Conservation (phyloP, 2,329 filamentous ascomycete genomes). For the Fulvia fulva region DNA sequence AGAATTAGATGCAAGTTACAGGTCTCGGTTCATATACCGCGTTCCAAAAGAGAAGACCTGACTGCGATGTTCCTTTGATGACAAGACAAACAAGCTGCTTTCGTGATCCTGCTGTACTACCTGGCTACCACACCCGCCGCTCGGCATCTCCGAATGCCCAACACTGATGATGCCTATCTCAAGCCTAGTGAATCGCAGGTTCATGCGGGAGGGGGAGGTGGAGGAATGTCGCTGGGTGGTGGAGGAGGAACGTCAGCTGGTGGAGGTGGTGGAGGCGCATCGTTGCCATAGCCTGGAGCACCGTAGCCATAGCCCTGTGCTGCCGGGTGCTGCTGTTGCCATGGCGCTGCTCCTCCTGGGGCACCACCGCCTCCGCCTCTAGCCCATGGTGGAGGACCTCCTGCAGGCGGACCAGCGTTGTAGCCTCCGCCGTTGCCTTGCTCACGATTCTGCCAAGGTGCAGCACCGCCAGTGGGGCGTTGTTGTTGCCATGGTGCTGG, state of each 20-base stretch:
- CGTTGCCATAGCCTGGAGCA: slow-evolving; percentile 9
- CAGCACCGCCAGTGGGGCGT: slow-evolving; percentile 26
- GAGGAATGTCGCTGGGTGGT: slow-evolving; percentile 58
- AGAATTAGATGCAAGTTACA: too few species aligned
- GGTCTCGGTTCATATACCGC: too few species aligned
- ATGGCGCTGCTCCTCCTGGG: slow-evolving; percentile 25
- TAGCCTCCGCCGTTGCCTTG: slow-evolving; percentile 23
- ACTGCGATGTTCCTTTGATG: too few species aligned
- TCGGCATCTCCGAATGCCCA: neutral
- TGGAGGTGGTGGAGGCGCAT: slow-evolving; percentile 44
- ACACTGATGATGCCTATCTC: neutral
- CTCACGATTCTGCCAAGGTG: slow-evolving; percentile 36
- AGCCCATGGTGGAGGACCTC: slow-evolving; percentile 21
- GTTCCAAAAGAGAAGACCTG: too few species aligned
- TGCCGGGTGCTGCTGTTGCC: slow-evolving; percentile 26
- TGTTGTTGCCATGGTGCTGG: slow-evolving; percentile 37
- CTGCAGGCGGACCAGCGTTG: slow-evolving; percentile 17
- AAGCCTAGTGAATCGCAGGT: neutral
- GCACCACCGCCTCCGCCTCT: slow-evolving; percentile 17
- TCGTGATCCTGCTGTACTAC: too few species aligned
- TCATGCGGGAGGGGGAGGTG: slow-evolving; percentile 55
- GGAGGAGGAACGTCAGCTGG: slow-evolving; percentile 59
- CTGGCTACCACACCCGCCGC: neutral
- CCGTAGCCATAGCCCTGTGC: neutral
- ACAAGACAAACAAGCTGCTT: too few species aligned